Evolutionary conservation across 2,329 filamentous ascomycete species (phyloP).

Genomic region (Penicillium sp.): DNA sequence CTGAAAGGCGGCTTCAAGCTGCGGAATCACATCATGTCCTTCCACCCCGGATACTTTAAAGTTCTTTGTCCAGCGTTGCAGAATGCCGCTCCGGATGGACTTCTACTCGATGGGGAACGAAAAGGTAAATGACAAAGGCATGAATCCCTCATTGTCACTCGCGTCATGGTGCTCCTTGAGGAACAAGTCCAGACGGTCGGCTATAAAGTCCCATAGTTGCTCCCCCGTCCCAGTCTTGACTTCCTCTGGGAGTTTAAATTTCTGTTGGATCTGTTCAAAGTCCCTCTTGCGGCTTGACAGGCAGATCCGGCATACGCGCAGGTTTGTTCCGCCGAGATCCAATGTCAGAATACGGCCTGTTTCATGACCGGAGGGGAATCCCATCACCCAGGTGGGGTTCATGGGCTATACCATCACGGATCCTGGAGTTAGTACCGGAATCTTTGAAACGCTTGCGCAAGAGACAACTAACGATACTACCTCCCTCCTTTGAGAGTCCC

Average conservation of each 20-base stretch:
- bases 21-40: slow-evolving; percentile 78
- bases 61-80: slow-evolving; percentile 90
- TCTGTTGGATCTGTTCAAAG: slow-evolving; percentile 82
- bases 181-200: slow-evolving; percentile 78
- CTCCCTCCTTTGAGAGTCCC: slow-evolving; percentile 77
- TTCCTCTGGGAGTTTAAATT: slow-evolving; percentile 81
- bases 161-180: slow-evolving; percentile 69
- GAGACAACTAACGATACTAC: slow-evolving; percentile 70
- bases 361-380: slow-evolving; percentile 75
- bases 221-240: slow-evolving; percentile 76
- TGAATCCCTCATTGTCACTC: slow-evolving; percentile 38
- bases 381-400: slow-evolving; percentile 91
- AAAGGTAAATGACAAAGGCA: slow-evolving; percentile 86
- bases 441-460: background rate
- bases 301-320: slow-evolving; percentile 83
- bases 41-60: slow-evolving; percentile 88
- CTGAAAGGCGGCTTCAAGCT: slow-evolving; percentile 72
- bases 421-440: background rate
- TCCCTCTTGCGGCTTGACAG: slow-evolving; percentile 75
- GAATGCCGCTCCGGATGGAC: slow-evolving; percentile 78
- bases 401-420: slow-evolving; percentile 64
- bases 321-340: slow-evolving; percentile 89
- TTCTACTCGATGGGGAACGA: slow-evolving; percentile 85
- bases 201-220: slow-evolving; percentile 84
- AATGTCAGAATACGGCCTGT: slow-evolving; percentile 78